These are phyloP conservation scores for Akanthomyces muscarius DNA, from an alignment of 2,329 filamentous ascomycete genomes.

Conservation along the genomic window DNA sequence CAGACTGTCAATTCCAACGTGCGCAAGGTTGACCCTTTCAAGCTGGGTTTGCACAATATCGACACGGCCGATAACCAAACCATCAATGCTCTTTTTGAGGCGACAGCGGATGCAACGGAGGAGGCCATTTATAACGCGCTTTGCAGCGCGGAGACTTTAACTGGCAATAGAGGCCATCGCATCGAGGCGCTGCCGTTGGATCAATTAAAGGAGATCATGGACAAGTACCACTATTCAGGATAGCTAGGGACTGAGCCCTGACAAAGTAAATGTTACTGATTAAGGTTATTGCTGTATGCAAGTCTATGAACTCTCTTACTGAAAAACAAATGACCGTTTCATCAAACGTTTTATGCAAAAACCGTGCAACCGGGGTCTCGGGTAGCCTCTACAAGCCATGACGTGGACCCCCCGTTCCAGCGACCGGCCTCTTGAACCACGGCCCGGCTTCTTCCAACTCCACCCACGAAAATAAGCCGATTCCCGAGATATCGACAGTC, in stretches of 20 bases:
- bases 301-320: too few relatives aligned
- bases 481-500: conserved; percentile 2
- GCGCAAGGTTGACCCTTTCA: conserved; percentile 38
- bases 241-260: not conserved
- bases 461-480: conserved; percentile 14
- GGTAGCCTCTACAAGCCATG: not conserved
- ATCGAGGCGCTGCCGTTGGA: conserved; percentile 46
- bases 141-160: conserved; percentile 53
- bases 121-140: conserved; percentile 60
- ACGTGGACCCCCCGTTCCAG: not conserved
- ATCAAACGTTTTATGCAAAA: too few relatives aligned
- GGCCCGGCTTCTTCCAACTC: conserved; percentile 14
- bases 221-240: conserved; percentile 27
- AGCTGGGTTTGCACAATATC: conserved; percentile 33
- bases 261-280: too few relatives aligned
- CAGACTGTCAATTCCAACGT: conserved; percentile 34
- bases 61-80: conserved; percentile 51
- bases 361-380: not conserved
- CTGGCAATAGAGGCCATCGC: conserved; percentile 42
- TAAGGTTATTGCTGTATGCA: not conserved
- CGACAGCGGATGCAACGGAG: conserved; percentile 55
- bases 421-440: not conserved
- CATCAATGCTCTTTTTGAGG: conserved; percentile 57
- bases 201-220: conserved; percentile 40
- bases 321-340: not conserved